Evolutionary conservation across 306 rosid species (phyloP).

Genomic region (Pterocarpus santalinus): DNA sequence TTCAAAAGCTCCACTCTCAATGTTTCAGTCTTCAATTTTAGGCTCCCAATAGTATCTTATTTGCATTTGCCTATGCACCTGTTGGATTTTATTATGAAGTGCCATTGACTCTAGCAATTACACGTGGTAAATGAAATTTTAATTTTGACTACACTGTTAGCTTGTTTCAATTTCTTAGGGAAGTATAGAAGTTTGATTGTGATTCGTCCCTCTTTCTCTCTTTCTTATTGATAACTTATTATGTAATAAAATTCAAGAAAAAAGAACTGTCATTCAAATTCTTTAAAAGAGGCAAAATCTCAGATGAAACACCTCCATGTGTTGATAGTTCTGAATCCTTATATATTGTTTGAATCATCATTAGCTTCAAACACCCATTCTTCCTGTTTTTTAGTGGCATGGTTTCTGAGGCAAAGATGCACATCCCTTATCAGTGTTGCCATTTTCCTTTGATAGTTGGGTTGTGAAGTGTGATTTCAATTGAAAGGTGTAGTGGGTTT

Average conservation of each 20-base stretch:
- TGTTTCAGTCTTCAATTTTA: neutral
- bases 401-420: neutral
- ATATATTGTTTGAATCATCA: neutral
- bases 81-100: neutral
- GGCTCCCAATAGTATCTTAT: constrained; percentile 9
- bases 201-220: neutral
- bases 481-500: neutral
- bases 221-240: neutral
- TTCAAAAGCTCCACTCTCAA: neutral
- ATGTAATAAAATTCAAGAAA: no score
- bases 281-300: neutral
- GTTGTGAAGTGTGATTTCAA: neutral
- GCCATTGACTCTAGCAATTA: neutral
- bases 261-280: no score
- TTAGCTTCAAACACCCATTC: neutral
- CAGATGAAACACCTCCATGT: neutral
- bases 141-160: neutral
- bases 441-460: neutral
- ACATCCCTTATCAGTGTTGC: neutral
- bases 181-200: neutral
- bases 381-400: neutral
- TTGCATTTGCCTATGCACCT: constrained; percentile 2
- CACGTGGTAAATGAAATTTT: constrained; percentile 17
- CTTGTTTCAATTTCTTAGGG: neutral
- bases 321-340: neutral